phyloP scores from a whole-genome alignment of 1,284 basidiomycete species.

The Boletus subluridellus region DNA sequence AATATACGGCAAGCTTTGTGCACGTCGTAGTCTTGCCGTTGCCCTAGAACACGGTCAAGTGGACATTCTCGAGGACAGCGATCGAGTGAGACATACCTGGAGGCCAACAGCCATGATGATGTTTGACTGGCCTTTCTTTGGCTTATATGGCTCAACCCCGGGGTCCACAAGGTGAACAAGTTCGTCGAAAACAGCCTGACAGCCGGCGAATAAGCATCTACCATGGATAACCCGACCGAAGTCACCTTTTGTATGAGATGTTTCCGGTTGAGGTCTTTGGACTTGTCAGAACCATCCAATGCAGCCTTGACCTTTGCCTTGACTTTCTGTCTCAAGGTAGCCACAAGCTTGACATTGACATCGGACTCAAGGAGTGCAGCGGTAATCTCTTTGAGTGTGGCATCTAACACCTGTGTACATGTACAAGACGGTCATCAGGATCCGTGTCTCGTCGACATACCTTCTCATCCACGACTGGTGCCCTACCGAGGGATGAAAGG shows the following conservation, averaged over 20 bases:
- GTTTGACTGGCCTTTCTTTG: conserved; percentile 91
- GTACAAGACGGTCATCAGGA: conserved; percentile 18
- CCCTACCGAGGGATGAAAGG: conserved; percentile 84
- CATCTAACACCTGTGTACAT: conserved; percentile 85
- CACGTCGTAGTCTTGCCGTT: conserved; percentile 99
- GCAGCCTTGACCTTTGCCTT: conserved; percentile 81
- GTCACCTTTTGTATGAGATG: conserved; percentile 84
- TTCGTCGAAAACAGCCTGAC: conserved; percentile 93
- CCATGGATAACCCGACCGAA: background rate
- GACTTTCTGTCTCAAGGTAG: conserved; percentile 83
- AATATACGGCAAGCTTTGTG: conserved; percentile 96
- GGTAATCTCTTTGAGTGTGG: conserved; percentile 92
- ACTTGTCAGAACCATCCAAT: conserved; percentile 70
- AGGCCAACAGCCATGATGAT: conserved; percentile 98
- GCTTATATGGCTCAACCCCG: conserved; percentile 91
- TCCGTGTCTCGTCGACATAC: conserved; percentile 39
- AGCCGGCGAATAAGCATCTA: conserved; percentile 5
- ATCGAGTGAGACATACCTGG: conserved; percentile 53
- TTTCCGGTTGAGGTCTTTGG: conserved; percentile 79
- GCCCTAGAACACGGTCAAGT: conserved; percentile 52
- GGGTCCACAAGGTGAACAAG: conserved; percentile 94
- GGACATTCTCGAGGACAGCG: conserved; percentile 3
- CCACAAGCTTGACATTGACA: conserved; percentile 96
- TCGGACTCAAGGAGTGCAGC: conserved; percentile 93
- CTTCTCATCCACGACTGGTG: conserved; percentile 86